Base-by-base conservation (phyloP, 352 stramenopile species). In the Thalassiosira hispida region DNA sequence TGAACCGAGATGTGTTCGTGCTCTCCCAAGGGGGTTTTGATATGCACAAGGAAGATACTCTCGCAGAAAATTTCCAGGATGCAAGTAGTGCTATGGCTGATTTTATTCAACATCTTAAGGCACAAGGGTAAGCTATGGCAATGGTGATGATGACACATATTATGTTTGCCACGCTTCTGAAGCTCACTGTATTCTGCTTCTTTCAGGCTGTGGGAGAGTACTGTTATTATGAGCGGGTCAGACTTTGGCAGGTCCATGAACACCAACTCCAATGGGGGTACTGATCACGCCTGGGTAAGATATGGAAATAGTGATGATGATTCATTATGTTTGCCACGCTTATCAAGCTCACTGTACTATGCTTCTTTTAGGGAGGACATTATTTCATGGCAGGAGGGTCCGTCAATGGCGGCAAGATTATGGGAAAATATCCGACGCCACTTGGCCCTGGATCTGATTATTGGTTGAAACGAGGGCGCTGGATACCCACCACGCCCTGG, bases 181-280 rank as follows among this genome's bases (percentile, higher is more conserved):
- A 12, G 18, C 23, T 31, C 23, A 23, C 12, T 29, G 18, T 20
- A 25, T 16, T 31, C 20, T 42, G 5, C 33, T 42, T 42, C 11
- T 11, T 42, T 42, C 11, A 5, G 5, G 1, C 14, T 57, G 1
- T 57, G 49, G 23, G 23, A 57, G 33, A 22, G 9, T 20, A 57
- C 31, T 9, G 59, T 42, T 2, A 76, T 89, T 40, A 59, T 89
- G 0, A 76, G 87, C 25, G 70, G 67, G 14, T 78, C 42, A 35
- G 90, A 95, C 14, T 95, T 95, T 68, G 89, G 73, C 23, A 49
- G 89, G n/a, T 90, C 77, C 11, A 47, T 95, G 2, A 91, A 81
- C 9, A n/a, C 69, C 9, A 92, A 92, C 66, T 77, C 64, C 33
- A 86, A 89, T 53, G 59, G 56, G 47, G 90, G 90, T 11, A 90